phyloP scores from a whole-genome alignment of 306 rosid genomes.

The Quercus engelmannii region DNA sequence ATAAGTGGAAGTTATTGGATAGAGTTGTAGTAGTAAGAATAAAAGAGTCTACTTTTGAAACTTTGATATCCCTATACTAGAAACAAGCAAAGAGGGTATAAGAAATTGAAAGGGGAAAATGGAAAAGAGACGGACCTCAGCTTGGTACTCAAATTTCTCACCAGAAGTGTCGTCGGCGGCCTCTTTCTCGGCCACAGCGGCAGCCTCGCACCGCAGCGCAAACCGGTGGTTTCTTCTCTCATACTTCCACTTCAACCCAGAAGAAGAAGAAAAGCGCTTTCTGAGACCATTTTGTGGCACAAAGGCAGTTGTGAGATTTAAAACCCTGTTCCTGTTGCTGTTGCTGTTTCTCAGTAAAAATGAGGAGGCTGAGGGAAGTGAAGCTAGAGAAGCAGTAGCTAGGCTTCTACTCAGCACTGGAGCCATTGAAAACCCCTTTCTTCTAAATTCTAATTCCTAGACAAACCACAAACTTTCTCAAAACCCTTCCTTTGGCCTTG shows the following conservation, averaged over 20 bases:
- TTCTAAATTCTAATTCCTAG: too few relatives aligned
- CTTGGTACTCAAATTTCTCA: conserved; percentile 93
- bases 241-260: conserved; percentile 56
- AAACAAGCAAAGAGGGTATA: background rate
- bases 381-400: conserved; percentile 52
- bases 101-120: background rate
- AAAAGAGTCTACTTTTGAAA: background rate
- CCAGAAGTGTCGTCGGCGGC: conserved; percentile 68
- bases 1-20: background rate
- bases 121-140: conserved; percentile 67
- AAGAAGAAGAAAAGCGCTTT: conserved; percentile 29
- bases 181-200: conserved; percentile 82
- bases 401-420: conserved; percentile 73
- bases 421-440: conserved; percentile 44
- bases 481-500: too few relatives aligned
- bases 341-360: conserved; percentile 31
- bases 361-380: conserved; percentile 59
- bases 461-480: background rate
- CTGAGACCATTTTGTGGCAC: conserved; percentile 47
- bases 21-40: background rate
- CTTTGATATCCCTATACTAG: background rate
- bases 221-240: conserved; percentile 35
- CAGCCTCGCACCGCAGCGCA: conserved; percentile 72
- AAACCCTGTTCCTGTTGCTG: conserved; percentile 23
- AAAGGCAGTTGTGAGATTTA: conserved; percentile 44